Conservation (phyloP, 2,329 filamentous ascomycete genomes). For the Venturia pyrina region DNA sequence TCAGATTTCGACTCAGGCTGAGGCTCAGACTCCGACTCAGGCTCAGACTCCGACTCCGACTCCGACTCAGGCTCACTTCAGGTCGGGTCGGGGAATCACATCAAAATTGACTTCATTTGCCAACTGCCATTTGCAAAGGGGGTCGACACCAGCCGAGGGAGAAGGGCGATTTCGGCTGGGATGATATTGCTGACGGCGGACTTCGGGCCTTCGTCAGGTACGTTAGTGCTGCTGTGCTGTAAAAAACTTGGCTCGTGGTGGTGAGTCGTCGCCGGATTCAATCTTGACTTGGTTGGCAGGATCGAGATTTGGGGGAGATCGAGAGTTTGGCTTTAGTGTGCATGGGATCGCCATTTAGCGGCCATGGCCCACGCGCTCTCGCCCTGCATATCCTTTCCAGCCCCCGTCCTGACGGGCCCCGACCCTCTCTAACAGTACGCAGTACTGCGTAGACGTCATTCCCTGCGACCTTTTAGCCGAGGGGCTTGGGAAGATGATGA, state of each 20-base stretch:
- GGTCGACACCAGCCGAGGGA: too few species aligned
- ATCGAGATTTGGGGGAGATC: constrained; percentile 1
- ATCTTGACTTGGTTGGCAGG: background rate
- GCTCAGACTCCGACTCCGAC: background rate
- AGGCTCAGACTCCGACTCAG: background rate
- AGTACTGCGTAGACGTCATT: too few species aligned
- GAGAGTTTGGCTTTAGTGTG: background rate
- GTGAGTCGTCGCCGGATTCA: background rate
- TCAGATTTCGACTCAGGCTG: background rate
- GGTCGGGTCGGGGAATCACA: too few species aligned
- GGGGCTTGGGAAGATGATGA: background rate
- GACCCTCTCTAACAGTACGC: too few species aligned
- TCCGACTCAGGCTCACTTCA: too few species aligned
- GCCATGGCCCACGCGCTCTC: background rate
- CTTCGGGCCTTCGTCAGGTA: background rate
- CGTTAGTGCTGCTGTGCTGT: background rate
- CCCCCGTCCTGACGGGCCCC: background rate
- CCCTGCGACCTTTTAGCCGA: background rate
- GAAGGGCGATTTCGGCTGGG: background rate
- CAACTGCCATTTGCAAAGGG: too few species aligned
- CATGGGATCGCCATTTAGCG: background rate
- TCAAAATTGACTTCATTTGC: too few species aligned
- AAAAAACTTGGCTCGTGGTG: background rate
- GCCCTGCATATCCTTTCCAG: background rate
- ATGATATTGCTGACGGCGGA: background rate